A percentile compares a stretch with the other conserved stretches of the same genome.
These are phyloP conservation scores for Quercus alba DNA, from an alignment of 306 rosid species.

Conservation along the genomic window DNA sequence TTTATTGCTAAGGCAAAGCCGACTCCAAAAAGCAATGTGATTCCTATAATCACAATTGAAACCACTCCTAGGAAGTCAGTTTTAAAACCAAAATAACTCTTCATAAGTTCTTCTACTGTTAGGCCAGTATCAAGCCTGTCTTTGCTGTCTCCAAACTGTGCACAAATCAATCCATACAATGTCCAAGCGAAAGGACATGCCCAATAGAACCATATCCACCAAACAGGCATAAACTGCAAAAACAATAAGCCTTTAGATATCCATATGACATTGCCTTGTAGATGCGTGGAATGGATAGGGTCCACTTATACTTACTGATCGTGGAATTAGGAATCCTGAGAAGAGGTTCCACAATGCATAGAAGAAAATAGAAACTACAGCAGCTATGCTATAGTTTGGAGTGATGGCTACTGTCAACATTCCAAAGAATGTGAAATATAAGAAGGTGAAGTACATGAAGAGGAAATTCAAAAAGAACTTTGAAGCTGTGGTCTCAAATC, in stretches of 20 bases:
- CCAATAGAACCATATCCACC: slow-evolving; percentile 96
- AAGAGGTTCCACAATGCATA: slow-evolving; percentile 79
- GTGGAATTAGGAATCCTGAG: slow-evolving; percentile 74
- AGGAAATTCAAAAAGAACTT: slow-evolving; percentile 77
- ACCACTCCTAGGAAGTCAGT: slow-evolving; percentile 52
- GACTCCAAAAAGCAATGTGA: slow-evolving; percentile 58
- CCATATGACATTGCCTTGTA: too few relatives aligned
- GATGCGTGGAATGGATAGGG: too few relatives aligned
- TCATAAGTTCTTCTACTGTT: slow-evolving; percentile 55
- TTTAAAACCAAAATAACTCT: slow-evolving; percentile 63
- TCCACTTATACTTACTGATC: slow-evolving; percentile 40
- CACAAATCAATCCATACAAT: slow-evolving; percentile 53
- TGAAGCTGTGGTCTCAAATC: slow-evolving; percentile 50
- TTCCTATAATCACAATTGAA: slow-evolving; percentile 44
- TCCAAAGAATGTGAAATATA: slow-evolving; percentile 77
- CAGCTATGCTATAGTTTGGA: slow-evolving; percentile 64
- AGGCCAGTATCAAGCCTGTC: slow-evolving; percentile 57
- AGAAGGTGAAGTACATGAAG: slow-evolving; percentile 71
- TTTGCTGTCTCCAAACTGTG: slow-evolving; percentile 74
- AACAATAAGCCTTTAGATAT: background rate
- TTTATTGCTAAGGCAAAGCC: slow-evolving; percentile 68
- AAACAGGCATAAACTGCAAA: slow-evolving; percentile 71
- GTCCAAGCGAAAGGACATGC: slow-evolving; percentile 82
- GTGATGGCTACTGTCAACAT: slow-evolving; percentile 79
- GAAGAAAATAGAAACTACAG: slow-evolving; percentile 55